Percentiles rank a stretch among this genome's conserved stretches.
These are phyloP conservation scores for Auxenochlorella protothecoides DNA, from an alignment of 139 green algal species.

Conservation along the genomic window DNA sequence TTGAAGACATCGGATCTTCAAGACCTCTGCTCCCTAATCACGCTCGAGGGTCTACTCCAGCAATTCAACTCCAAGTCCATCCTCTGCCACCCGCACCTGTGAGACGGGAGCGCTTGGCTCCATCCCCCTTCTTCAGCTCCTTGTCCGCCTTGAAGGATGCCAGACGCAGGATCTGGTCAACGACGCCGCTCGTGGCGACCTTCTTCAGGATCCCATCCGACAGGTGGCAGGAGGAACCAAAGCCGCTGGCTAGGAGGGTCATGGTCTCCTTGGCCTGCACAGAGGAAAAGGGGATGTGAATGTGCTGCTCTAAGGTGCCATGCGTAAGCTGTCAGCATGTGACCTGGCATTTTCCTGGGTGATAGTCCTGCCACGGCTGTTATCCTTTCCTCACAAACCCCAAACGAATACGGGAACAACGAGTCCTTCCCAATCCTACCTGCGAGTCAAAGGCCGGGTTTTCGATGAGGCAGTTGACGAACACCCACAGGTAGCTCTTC, in stretches of 20 bases:
- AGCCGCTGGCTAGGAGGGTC: conserved; percentile 69
- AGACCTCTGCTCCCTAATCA: too few relatives aligned
- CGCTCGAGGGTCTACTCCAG: too few relatives aligned
- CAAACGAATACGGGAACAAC: not conserved
- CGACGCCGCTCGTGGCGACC: conserved; percentile 59
- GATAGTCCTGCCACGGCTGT: not conserved
- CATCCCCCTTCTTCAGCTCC: conserved; percentile 95
- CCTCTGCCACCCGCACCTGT: conserved; percentile 25
- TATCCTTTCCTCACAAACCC: not conserved
- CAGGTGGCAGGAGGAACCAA: conserved; percentile 92
- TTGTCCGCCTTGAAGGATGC: conserved; percentile 89
- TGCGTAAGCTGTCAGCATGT: not conserved
- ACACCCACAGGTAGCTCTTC: conserved; percentile 97
- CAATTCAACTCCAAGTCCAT: too few relatives aligned
- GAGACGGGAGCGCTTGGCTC: conserved; percentile 72
- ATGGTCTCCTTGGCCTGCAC: conserved; percentile 94
- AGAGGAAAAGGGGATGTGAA: too few relatives aligned
- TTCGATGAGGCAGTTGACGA: conserved; percentile 93
- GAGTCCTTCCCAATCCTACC: conserved; percentile 20
- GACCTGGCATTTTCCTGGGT: not conserved
- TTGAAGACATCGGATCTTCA: too few relatives aligned
- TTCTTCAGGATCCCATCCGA: conserved; percentile 83
- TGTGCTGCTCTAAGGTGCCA: not conserved
- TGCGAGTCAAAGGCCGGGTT: conserved; percentile 99
- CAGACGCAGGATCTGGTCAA: conserved; percentile 82